phyloP scores from a whole-genome alignment of 1,284 basidiomycete genomes.

The Moesziomyces sp. region DNA sequence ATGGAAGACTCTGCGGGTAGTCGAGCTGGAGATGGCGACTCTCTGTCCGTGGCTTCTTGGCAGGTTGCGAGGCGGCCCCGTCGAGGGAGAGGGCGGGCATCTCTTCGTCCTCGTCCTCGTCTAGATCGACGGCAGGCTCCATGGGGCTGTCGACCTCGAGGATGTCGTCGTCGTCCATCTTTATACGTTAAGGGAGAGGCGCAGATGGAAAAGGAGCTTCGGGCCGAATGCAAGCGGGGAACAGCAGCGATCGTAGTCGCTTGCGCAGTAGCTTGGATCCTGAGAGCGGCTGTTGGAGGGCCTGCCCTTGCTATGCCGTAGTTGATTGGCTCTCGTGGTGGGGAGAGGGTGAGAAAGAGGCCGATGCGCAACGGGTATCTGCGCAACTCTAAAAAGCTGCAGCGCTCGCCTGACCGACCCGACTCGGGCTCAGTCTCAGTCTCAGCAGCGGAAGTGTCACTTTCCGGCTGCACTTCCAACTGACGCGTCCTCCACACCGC shows the following conservation, averaged over 20 bases:
- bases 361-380: too few species aligned
- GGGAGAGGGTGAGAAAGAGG: too few species aligned
- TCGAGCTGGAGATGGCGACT: constrained; percentile 56
- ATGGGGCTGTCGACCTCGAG: constrained; percentile 56
- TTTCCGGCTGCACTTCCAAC: not conserved
- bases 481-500: not conserved
- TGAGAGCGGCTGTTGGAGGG: too few species aligned
- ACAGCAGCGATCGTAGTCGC: too few species aligned
- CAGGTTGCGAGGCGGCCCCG: constrained; percentile 16
- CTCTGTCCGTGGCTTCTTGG: constrained; percentile 36
- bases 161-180: constrained; percentile 54
- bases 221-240: too few species aligned
- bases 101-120: constrained; percentile 51
- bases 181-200: not conserved
- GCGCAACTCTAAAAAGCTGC: too few species aligned
- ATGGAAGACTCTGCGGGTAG: constrained; percentile 74
- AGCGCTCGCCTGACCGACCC: too few species aligned
- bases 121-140: constrained; percentile 53
- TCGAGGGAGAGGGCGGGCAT: constrained; percentile 39
- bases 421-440: not conserved
- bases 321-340: too few species aligned
- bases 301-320: too few species aligned
- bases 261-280: too few species aligned
- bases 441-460: not conserved
- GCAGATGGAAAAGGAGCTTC: too few species aligned